phyloP scores from a whole-genome alignment of 1,139 yeast species.

The Saccharomyces hybrid region DNA sequence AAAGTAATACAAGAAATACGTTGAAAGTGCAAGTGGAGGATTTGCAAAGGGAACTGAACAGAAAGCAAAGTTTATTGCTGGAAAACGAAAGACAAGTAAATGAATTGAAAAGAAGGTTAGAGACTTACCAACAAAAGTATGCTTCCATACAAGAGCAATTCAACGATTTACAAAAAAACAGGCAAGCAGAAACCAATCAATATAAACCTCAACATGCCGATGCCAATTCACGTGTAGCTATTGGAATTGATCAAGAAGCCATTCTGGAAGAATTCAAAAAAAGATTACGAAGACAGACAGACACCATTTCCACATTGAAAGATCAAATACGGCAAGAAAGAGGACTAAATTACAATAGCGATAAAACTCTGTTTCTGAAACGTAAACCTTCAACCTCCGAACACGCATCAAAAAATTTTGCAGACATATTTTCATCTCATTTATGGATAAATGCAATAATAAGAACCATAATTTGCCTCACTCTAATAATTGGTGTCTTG shows the following conservation, averaged over 20 bases:
- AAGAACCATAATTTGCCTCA: background rate
- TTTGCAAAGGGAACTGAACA: constrained; percentile 1
- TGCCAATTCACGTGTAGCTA: background rate
- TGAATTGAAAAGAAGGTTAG: background rate
- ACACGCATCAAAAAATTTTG: background rate
- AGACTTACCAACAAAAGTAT: background rate
- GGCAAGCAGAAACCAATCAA: background rate
- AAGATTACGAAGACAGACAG: constrained; percentile 26
- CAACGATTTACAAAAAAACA: constrained; percentile 8
- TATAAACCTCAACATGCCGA: background rate
- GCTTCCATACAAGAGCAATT: constrained; percentile 21
- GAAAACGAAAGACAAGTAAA: constrained; percentile 2
- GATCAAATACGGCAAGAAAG: constrained; percentile 7
- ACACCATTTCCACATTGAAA: constrained; percentile 18
- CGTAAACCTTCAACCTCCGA: background rate
- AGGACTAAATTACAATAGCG: background rate
- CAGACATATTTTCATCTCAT: background rate
- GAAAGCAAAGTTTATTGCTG: background rate
- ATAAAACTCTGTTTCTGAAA: background rate
- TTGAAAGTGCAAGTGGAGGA: constrained; percentile 3
- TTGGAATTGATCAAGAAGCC: constrained; percentile 20
- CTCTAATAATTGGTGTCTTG: background rate
- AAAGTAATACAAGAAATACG: background rate
- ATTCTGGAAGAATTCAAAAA: constrained; percentile 25
- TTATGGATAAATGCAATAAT: background rate